Conservation (phyloP, 257 asterid species). For the Oldenlandia corymbosa region DNA sequence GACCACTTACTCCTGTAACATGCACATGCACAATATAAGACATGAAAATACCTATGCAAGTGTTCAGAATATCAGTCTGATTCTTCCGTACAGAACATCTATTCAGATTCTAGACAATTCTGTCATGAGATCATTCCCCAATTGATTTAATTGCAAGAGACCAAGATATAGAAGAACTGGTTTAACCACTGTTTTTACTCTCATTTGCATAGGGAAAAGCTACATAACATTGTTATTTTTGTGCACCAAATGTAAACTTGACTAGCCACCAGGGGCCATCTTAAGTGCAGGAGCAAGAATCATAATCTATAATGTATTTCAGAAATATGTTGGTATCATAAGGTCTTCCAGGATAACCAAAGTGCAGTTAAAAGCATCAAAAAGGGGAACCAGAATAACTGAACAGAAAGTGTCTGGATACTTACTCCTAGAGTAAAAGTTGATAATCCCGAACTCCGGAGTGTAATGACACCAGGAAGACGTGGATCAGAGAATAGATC, state of each 20-base stretch:
- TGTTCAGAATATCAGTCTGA: too few species aligned
- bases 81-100: too few species aligned
- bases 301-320: background rate
- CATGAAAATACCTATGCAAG: background rate
- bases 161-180: background rate
- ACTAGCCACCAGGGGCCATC: background rate
- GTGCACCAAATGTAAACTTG: background rate
- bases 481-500: conserved; percentile 64
- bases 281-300: background rate
- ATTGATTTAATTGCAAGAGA: background rate
- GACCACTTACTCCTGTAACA: background rate
- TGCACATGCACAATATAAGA: background rate
- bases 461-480: conserved; percentile 48
- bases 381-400: background rate
- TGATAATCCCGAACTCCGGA: conserved; percentile 66
- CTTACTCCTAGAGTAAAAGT: conserved; percentile 84
- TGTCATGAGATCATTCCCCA: background rate
- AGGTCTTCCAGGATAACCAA: background rate
- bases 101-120: background rate
- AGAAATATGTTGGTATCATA: background rate
- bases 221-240: background rate
- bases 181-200: background rate
- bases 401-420: conserved; percentile 17
- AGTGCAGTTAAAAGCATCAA: background rate
- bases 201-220: background rate